Percentiles rank a stretch among this genome's conserved stretches.
Conservation (phyloP, 495 filamentous ascomycete species). For the Coniosporium apollinis region DNA sequence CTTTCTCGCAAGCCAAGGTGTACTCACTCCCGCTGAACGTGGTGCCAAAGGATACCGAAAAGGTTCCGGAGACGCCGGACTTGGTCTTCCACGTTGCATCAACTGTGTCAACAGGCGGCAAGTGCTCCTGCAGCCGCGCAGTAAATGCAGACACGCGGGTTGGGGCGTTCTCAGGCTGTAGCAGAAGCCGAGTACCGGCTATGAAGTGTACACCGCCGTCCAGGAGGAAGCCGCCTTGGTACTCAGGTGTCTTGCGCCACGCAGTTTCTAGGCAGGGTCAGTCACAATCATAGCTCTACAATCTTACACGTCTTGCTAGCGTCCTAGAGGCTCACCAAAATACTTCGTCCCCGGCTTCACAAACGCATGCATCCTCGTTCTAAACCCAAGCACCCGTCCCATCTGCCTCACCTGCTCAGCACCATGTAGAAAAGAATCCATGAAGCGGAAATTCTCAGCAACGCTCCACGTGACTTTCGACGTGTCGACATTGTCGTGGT, state of each 20-base stretch:
- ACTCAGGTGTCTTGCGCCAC: constrained; percentile 55
- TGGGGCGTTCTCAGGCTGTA: constrained; percentile 34
- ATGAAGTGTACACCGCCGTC: constrained; percentile 63
- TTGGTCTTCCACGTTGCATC: constrained; percentile 43
- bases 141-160: constrained; percentile 41
- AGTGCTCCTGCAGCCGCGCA: constrained; percentile 37
- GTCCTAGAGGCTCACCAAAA: constrained; percentile 25
- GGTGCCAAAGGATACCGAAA: constrained; percentile 50
- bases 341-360: constrained; percentile 42
- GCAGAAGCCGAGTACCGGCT: constrained; percentile 42
- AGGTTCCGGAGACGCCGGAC: constrained; percentile 44
- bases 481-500: constrained; percentile 31
- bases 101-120: constrained; percentile 62
- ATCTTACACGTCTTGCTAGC: constrained; percentile 7
- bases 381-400: constrained; percentile 49
- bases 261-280: constrained; percentile 32
- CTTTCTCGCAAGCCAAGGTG: constrained; percentile 32
- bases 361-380: constrained; percentile 35
- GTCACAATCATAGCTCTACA: neutral
- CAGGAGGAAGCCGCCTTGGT: constrained; percentile 65
- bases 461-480: constrained; percentile 41
- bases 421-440: constrained; percentile 38
- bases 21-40: constrained; percentile 37
- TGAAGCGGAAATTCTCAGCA: constrained; percentile 63
- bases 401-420: constrained; percentile 39